Base-by-base conservation (phyloP, 768 basidiomycete genomes). In the Pholiota microspora region DNA sequence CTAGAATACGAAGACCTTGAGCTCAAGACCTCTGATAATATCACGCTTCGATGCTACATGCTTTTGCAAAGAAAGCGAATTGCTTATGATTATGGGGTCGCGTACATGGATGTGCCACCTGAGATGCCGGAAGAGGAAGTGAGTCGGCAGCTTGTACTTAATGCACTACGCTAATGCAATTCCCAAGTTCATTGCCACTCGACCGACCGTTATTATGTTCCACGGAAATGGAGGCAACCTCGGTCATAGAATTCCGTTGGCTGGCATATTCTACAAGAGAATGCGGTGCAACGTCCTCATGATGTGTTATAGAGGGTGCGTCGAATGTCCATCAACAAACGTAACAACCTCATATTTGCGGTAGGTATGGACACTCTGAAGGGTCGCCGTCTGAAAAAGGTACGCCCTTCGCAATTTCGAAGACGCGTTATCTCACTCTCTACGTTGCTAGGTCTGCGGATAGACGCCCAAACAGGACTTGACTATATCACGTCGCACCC, bases 231-330 rank as follows among this genome's bases (percentile, higher is more conserved):
- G 85, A 0, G 90, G 90, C 12, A 93, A 92, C 60, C 76, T 85
- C 34, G 95, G 96, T 0, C 96, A 98, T 65, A 82, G 96, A 23
- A 81, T 98, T 65, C 96, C 94, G 1, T 74, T 97, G 24, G 95
- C 90, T 0, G 80, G 81, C 47, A 80, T 92, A 29, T 96, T 98
- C 66, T 91, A 81, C 64, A 71, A 83, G 45, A 82, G 83, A 64
- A 85, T 93, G 83, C 79, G 91, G 13, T 97, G 94, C 69, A 98
- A 98, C 65, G 93, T 97, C 2, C 73, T 98, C 35, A 93, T 98
- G 88, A 73, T 96, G 55, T 94, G 90, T 45, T 99, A 99, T 66
- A 75, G 96, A 64, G 94, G 94, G 89, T 92, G 62, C 54, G 85
- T 69, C n/a, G 21, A 29, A 18, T 38, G 51, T 49, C 9, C 53